Evolutionary conservation across 257 asterid genomes (phyloP).

Genomic region (Solanum etuberosum): DNA sequence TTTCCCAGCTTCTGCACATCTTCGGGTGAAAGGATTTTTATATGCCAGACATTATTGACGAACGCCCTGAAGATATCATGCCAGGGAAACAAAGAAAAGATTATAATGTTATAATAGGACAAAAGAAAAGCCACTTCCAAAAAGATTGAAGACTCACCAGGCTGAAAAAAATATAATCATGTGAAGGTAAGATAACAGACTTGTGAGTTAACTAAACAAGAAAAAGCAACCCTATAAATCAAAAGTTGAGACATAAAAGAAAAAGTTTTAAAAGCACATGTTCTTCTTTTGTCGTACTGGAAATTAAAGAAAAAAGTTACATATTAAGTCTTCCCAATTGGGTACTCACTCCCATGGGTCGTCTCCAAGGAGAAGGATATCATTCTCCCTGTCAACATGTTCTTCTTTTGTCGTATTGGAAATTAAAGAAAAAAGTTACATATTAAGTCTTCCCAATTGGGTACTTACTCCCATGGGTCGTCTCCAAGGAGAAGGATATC

Average conservation of each 20-base stretch:
- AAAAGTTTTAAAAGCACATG: neutral
- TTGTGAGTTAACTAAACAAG: neutral
- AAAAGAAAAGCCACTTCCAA: neutral
- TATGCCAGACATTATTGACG: slow-evolving; percentile 86
- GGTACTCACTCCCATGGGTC: slow-evolving; percentile 95
- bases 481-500: slow-evolving; percentile 99
- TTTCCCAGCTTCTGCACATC: slow-evolving; percentile 77
- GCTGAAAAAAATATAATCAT: neutral
- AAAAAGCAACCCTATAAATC: neutral
- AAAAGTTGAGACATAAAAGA: neutral
- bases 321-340: neutral
- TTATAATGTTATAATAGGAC: neutral
- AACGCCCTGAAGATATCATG: slow-evolving; percentile 47
- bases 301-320: neutral
- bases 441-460: neutral
- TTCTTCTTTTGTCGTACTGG: neutral
- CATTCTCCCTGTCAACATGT: slow-evolving; percentile 88
- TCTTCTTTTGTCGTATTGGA: neutral
- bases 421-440: neutral
- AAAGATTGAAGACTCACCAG: neutral
- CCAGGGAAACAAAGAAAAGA: neutral
- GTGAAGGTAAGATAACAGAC: neutral
- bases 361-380: slow-evolving; percentile 97
- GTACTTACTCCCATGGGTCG: slow-evolving; percentile 96
- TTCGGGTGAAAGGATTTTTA: slow-evolving; percentile 90